phyloP scores from a whole-genome alignment of 2,329 filamentous ascomycete genomes.

The Scolecobasidium constrictum region DNA sequence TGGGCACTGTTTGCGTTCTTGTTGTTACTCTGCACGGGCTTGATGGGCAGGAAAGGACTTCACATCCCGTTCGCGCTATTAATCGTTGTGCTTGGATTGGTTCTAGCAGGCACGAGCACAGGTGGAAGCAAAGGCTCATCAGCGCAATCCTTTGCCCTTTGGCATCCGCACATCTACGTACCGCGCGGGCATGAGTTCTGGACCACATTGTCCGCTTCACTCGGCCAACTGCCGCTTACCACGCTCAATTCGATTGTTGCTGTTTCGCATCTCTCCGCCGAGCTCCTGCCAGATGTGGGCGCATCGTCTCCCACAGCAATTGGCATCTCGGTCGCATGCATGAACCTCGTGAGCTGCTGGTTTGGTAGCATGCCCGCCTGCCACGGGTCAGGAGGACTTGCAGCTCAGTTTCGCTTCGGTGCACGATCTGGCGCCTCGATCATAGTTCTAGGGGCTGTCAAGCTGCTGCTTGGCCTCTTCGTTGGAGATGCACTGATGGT shows the following conservation, averaged over 20 bases:
- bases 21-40: slow-evolving; percentile 52
- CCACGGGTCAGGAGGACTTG: slow-evolving; percentile 82
- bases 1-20: slow-evolving; percentile 69
- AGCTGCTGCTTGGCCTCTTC: slow-evolving; percentile 59
- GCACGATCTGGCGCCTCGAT: slow-evolving; percentile 79
- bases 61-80: slow-evolving; percentile 69
- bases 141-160: slow-evolving; percentile 24
- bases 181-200: slow-evolving; percentile 37
- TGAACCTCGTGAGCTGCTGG: slow-evolving; percentile 82
- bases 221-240: slow-evolving; percentile 84
- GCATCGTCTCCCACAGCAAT: slow-evolving; percentile 65
- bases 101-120: slow-evolving; percentile 42
- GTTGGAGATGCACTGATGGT: slow-evolving; percentile 65
- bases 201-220: slow-evolving; percentile 54
- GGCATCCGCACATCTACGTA: slow-evolving; percentile 44
- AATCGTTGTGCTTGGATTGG: slow-evolving; percentile 57
- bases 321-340: slow-evolving; percentile 68
- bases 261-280: slow-evolving; percentile 65
- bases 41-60: slow-evolving; percentile 15
- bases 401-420: slow-evolving; percentile 84
- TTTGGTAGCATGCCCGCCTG: slow-evolving; percentile 94
- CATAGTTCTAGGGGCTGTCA: slow-evolving; percentile 65
- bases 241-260: slow-evolving; percentile 89
- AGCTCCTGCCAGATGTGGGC: slow-evolving; percentile 56
- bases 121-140: slow-evolving; percentile 12